Evolutionary conservation across 129 eudicot species (phyloP), one percentile per base, ranked within the genome.

Genomic region (Chrysanthemum lavandulifolium): DNA sequence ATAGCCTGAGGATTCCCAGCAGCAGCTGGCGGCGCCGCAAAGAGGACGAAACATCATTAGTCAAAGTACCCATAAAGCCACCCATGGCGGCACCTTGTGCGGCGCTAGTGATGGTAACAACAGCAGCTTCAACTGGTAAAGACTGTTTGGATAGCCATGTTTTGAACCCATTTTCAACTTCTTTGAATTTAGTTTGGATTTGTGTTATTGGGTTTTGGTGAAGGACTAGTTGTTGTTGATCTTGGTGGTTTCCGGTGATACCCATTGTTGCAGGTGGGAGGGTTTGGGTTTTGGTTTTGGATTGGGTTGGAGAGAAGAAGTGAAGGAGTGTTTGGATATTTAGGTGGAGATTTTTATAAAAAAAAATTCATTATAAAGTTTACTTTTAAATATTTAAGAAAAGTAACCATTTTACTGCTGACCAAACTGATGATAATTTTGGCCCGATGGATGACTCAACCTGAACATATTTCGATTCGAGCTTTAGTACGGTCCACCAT

Each of bases 51-150:
- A 69, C 81, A 18, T 90, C 97, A 4, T 52, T 72, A 5, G 87
- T 83, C 52, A 90, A 68, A n/a, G 87, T 87, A 36, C 97, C 97
- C 97, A 90, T 85, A 15, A 90, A 71, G 8, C 80, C 95, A 16
- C 97, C 97, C 16, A 90, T 90, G 29, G 86, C 89, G 31, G 95
- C 97, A 11, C 97, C 97, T 47, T 90, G 97, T 50, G 65, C 79
- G 72, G 89, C 91, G 76, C 91, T 79, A 54, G 97, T 83, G 82
- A 70, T 49, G 54, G 95, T 85, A 5, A 85, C 94, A 19, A 90
- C 78, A 72, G 95, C 84, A 21, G 97, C 87, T 67, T 90, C 97
- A 13, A 87, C 97, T 3, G 88, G 86, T 63, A 90, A 66, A 7
- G 97, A 83, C 67, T 90, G 95, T 71, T 83, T 85, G 29, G 87